phyloP scores from a whole-genome alignment of 1,284 basidiomycete species.

The Bjerkandera adusta region DNA sequence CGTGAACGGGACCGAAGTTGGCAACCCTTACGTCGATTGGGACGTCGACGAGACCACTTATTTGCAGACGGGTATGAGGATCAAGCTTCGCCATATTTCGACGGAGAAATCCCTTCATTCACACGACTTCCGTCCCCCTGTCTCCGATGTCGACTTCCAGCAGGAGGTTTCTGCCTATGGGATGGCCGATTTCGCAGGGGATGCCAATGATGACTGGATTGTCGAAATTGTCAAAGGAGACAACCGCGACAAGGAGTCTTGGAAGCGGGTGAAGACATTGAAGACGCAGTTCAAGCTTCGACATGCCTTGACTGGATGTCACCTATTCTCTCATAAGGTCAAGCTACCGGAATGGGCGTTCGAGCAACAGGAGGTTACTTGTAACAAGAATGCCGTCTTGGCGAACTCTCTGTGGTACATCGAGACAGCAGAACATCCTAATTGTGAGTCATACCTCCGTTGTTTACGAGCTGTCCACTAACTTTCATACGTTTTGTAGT shows the following conservation, averaged over 20 bases:
- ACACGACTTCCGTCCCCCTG: conserved; percentile 91
- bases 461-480: conserved; percentile 4
- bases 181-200: conserved; percentile 80
- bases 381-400: conserved; percentile 93
- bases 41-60: conserved; percentile 56
- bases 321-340: conserved; percentile 97
- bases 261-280: conserved; percentile 75
- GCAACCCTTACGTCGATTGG: conserved; percentile 55
- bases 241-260: conserved; percentile 63
- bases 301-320: conserved; percentile 90
- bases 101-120: conserved; percentile 92
- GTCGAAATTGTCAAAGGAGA: conserved; percentile 84
- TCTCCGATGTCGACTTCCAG: conserved; percentile 99
- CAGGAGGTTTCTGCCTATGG: conserved; percentile 98
- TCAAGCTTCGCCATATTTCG: conserved; percentile 81
- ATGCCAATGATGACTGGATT: conserved; percentile 95
- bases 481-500: conserved; percentile 44
- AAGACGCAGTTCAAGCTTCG: conserved; percentile 83
- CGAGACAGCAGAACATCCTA: conserved; percentile 82
- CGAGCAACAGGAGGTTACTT: conserved; percentile 98
- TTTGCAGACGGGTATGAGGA: conserved; percentile 65
- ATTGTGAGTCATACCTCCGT: conserved; percentile 50
- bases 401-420: conserved; percentile 94
- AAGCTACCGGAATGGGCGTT: conserved; percentile 97
- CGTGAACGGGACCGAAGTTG: conserved; percentile 61